Base-by-base conservation (phyloP, 805 yeast species). In the Suhomyces xylopsoci region DNA sequence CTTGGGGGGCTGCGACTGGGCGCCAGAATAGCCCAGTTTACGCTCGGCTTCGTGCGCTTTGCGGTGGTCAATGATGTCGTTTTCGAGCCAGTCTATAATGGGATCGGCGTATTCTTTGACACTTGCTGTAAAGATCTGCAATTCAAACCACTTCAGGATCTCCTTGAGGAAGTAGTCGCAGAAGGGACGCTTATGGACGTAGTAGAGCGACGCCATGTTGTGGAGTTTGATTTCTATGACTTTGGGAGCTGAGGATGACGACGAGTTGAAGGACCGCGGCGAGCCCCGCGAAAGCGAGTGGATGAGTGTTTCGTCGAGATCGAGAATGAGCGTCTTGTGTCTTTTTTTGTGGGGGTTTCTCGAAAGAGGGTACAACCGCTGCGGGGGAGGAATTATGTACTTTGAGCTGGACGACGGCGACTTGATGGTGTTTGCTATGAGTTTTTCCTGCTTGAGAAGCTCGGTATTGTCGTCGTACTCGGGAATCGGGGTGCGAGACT, bases 21-120 rank as follows among this genome's bases (percentile, higher is more conserved):
- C 17, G 26, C 17, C 32, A 8, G 45, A 34, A 15, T 7, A 1
- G 40, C 43, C 25, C 34, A 43, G 49, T 56, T 58, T 25, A 17
- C 55, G 19, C 38, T 58, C 55, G 25, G 47, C 36, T 34, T 54
- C 44, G 45, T 57, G 62, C 32, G 42, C 48, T 30, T 58, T 45
- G 17, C 41, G 50, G 53, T 57, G 53, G 54, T 62, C 55, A 22
- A 69, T 58, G 26, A 70, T 61, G 51, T 86, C 89, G 61, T 80
- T 77, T 66, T 93, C 98, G 19, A 93, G 75, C 84, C 92, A 89
- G 69, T 93, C 93, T 49, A 94, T 89, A 48, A 94, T 96, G 0
- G 99, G 98, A 63, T 94, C 99, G 0, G 99, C 98, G 63, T 94
- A 94, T 65, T 90, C 97, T 67, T 85, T 83, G 55, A 94, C 92